A percentile compares a stretch with the other conserved stretches of the same genome.
phyloP scores from a whole-genome alignment of 352 stramenopile genomes.

The Globisporangium irregulare region DNA sequence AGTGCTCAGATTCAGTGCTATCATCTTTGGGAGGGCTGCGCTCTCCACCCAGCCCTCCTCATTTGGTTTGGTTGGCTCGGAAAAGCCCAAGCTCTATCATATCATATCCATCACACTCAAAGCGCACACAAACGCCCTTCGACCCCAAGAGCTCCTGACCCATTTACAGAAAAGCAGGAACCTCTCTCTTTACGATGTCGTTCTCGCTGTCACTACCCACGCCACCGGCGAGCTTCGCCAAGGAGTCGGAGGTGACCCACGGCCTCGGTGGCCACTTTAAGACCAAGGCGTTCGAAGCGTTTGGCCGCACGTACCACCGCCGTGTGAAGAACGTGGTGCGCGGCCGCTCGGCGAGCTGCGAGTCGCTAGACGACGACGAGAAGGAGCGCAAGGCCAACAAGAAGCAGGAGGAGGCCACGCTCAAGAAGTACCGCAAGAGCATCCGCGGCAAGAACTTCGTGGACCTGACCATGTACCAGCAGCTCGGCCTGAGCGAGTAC shows the following conservation, averaged over 20 bases:
- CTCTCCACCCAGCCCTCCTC: background rate
- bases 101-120: background rate
- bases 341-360: conserved; percentile 71
- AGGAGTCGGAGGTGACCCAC: conserved; percentile 49
- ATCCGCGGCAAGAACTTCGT: conserved; percentile 81
- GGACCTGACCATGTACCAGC: conserved; percentile 86
- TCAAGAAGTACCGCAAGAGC: conserved; percentile 81
- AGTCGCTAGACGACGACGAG: conserved; percentile 67
- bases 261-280: conserved; percentile 72
- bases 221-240: conserved; percentile 43
- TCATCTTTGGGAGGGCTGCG: background rate
- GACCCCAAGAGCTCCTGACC: too few relatives aligned
- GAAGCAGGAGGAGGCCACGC: conserved; percentile 62
- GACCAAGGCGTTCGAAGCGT: conserved; percentile 73
- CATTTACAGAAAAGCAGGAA: background rate
- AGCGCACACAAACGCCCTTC: background rate
- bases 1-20: background rate
- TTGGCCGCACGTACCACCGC: conserved; percentile 67
- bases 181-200: conserved; percentile 20
- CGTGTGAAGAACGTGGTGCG: conserved; percentile 73
- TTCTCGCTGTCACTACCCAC: conserved; percentile 61
- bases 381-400: conserved; percentile 54
- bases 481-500: conserved; percentile 68
- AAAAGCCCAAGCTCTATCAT: background rate
- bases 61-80: conserved; percentile 7